Conservation (phyloP, 805 yeast species). For the Kuraishia borneana region DNA sequence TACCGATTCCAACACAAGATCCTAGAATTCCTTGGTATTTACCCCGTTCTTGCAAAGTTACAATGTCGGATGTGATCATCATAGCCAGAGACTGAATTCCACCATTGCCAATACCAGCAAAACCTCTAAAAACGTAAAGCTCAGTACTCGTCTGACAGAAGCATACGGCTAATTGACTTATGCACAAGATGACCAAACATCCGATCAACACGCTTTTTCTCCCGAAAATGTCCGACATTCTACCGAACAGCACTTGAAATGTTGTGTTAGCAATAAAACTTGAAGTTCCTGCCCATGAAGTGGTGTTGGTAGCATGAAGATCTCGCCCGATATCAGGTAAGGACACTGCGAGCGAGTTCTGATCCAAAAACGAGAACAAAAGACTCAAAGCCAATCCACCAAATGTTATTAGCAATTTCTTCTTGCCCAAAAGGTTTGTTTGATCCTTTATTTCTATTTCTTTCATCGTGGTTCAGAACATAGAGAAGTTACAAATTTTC, state of each 20-base stretch:
- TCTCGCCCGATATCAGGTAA: conserved; percentile 37
- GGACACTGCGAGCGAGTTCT: conserved; percentile 35
- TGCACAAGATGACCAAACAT: conserved; percentile 25
- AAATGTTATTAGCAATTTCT: conserved; percentile 25
- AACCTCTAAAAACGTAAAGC: conserved; percentile 38
- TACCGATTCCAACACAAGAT: conserved; percentile 37
- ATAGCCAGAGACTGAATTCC: conserved; percentile 38
- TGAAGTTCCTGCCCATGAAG: conserved; percentile 52
- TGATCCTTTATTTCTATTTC: conserved; percentile 19
- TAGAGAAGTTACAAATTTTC: too few species aligned
- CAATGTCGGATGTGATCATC: conserved; percentile 44
- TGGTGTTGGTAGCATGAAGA: conserved; percentile 31
- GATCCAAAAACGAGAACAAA: conserved; percentile 35
- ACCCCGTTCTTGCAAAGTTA: conserved; percentile 41
- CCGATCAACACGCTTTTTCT: conserved; percentile 31
- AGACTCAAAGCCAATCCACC: conserved; percentile 25
- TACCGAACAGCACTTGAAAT: conserved; percentile 41
- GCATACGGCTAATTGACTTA: conserved; percentile 39
- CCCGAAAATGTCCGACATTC: conserved; percentile 45
- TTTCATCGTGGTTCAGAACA: neutral
- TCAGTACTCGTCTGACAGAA: conserved; percentile 36
- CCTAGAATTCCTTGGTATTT: conserved; percentile 48
- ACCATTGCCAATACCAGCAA: conserved; percentile 47
- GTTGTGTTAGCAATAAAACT: conserved; percentile 37
- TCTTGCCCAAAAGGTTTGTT: conserved; percentile 25